Evolutionary conservation across 2,329 filamentous ascomycete genomes (phyloP).

Genomic region (Ophiostoma ulmi): DNA sequence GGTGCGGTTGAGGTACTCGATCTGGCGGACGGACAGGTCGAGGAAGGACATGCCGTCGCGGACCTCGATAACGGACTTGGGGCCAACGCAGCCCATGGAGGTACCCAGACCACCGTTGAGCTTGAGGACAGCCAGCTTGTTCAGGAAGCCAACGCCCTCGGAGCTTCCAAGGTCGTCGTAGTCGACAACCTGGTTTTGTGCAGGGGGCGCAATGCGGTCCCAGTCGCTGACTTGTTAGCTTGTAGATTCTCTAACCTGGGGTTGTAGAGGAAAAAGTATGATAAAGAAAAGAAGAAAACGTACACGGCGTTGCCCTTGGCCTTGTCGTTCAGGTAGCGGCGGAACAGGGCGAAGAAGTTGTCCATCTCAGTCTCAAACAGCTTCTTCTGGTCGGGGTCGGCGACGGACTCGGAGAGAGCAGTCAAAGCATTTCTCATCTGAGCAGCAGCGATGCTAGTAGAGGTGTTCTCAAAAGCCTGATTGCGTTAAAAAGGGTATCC

Average conservation of each 20-base stretch:
- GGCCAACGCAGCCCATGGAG: slow-evolving; percentile 98
- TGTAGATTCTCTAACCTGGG: neutral
- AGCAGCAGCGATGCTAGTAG: slow-evolving; percentile 92
- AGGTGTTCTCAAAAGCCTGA: slow-evolving; percentile 99
- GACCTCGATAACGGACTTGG: slow-evolving; percentile 99
- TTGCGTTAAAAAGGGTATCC: slow-evolving; percentile 33
- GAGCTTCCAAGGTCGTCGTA: slow-evolving; percentile 86
- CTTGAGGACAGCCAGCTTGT: slow-evolving; percentile 97
- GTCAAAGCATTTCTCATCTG: slow-evolving; percentile 99
- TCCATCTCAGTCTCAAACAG: slow-evolving; percentile 99
- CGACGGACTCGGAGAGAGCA: slow-evolving; percentile 81
- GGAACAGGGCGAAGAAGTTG: slow-evolving; percentile 99
- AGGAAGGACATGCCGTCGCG: slow-evolving; percentile 99
- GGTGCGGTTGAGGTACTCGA: slow-evolving; percentile 97
- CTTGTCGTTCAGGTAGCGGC: slow-evolving; percentile 97
- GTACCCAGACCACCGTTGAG: slow-evolving; percentile 98
- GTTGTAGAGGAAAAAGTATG: neutral
- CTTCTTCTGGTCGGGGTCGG: slow-evolving; percentile 77
- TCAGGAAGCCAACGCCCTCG: slow-evolving; percentile 88
- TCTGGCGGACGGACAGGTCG: slow-evolving; percentile 95
- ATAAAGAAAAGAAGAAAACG: slow-evolving; percentile 33
- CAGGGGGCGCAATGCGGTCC: slow-evolving; percentile 93
- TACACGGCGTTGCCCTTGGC: slow-evolving; percentile 91
- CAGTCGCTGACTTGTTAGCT: slow-evolving; percentile 63
- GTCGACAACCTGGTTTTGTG: slow-evolving; percentile 88